Evolutionary conservation across 1,284 basidiomycete species (phyloP).

Genomic region (Agaricales sp.): DNA sequence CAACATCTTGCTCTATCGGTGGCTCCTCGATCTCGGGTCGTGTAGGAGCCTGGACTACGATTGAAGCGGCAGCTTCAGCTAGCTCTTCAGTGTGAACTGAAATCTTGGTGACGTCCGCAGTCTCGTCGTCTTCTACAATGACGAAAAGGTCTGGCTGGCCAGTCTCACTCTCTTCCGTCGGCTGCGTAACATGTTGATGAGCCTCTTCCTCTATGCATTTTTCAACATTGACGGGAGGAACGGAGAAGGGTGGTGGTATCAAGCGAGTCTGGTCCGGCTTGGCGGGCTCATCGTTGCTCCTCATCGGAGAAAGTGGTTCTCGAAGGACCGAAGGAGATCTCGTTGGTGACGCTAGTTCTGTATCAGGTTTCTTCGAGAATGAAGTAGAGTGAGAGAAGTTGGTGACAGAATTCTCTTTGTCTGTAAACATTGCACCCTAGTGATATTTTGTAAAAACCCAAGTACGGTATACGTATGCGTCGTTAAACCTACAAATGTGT

Average conservation of each 20-base stretch:
- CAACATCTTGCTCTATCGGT: slow-evolving; percentile 4
- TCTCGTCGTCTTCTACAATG: slow-evolving; percentile 64
- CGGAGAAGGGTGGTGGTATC: background rate
- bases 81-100: slow-evolving; percentile 14
- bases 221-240: background rate
- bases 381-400: background rate
- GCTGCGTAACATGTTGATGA: background rate
- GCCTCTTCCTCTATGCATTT: background rate
- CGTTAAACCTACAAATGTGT: slow-evolving; percentile 9
- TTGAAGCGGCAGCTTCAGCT: background rate
- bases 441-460: background rate
- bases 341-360: background rate
- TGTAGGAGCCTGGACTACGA: too few species aligned
- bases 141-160: slow-evolving; percentile 42
- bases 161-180: background rate
- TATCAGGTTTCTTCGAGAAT: background rate
- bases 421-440: background rate
- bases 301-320: background rate
- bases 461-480: background rate
- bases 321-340: background rate
- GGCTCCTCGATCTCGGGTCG: slow-evolving; percentile 1
- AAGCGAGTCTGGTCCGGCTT: background rate
- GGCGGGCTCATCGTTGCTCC: background rate
- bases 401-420: background rate
- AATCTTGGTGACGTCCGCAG: slow-evolving; percentile 26